Evolutionary conservation across 2,329 filamentous ascomycete genomes (phyloP).

Genomic region (Aureobasidium mangrovei): DNA sequence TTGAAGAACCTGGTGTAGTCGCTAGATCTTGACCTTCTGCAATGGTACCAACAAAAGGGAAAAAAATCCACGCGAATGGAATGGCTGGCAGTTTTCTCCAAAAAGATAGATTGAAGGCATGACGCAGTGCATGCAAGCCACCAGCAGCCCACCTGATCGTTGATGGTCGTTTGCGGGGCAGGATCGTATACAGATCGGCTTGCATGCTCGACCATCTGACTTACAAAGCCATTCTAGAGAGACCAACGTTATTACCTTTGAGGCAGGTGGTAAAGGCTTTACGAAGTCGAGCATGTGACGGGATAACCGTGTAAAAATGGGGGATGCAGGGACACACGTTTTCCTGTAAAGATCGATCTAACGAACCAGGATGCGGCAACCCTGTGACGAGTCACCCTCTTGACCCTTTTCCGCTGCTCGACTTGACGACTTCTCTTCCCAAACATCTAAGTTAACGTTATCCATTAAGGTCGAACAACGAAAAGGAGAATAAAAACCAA

Average conservation of each 20-base stretch:
- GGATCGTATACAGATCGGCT: slow-evolving; percentile 4
- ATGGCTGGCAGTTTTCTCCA: neutral
- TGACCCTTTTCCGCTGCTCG: too few species aligned
- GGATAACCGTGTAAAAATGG: neutral
- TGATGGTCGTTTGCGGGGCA: slow-evolving; percentile 1
- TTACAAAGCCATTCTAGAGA: neutral
- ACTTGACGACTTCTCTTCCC: too few species aligned
- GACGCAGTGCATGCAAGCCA: slow-evolving; percentile 10
- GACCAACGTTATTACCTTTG: neutral
- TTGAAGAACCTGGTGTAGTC: too few species aligned
- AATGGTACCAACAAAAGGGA: neutral
- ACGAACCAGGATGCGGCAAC: neutral
- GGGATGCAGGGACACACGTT: slow-evolving; percentile 2
- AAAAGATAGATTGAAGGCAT: neutral
- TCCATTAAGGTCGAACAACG: too few species aligned
- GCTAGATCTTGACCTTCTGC: neutral
- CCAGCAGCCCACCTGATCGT: slow-evolving; percentile 5
- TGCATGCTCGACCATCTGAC: slow-evolving; percentile 4
- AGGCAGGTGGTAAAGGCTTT: neutral
- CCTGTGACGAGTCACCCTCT: neutral
- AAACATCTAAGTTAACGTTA: too few species aligned
- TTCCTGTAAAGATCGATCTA: neutral
- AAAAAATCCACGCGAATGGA: neutral
- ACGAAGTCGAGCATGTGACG: neutral
- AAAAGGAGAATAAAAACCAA: too few species aligned